Evolutionary conservation across 1,284 basidiomycete genomes (phyloP).

Genomic region (Leccinum fallax): DNA sequence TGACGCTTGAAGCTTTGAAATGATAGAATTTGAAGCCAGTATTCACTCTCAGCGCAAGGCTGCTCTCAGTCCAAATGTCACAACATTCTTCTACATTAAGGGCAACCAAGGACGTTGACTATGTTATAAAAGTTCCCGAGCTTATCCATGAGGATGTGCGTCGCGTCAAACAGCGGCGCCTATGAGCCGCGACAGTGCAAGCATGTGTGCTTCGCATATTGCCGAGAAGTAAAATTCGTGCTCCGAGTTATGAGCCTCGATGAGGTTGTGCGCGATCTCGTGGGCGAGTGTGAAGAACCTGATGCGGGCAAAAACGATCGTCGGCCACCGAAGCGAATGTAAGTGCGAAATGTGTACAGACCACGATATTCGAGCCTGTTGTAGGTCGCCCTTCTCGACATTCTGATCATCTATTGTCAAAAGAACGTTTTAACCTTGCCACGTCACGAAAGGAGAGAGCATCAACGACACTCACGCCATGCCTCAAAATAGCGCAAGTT

Average conservation of each 20-base stretch:
- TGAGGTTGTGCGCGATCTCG: constrained; percentile 87
- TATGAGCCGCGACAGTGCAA: constrained; percentile 35
- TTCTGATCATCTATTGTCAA: constrained; percentile 68
- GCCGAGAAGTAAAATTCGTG: constrained; percentile 95
- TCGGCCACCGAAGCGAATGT: neutral
- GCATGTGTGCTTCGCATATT: constrained; percentile 72
- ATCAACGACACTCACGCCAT: constrained; percentile 69
- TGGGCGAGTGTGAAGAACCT: constrained; percentile 94
- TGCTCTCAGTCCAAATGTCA: neutral
- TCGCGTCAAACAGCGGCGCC: neutral
- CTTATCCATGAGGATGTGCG: neutral
- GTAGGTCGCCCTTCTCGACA: constrained; percentile 57
- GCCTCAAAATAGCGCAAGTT: constrained; percentile 87
- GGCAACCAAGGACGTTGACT: neutral
- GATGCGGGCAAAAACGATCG: neutral
- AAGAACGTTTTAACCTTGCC: neutral
- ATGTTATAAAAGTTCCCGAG: neutral
- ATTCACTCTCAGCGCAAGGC: neutral
- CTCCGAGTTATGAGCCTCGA: constrained; percentile 77
- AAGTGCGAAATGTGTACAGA: constrained; percentile 32
- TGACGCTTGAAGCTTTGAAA: neutral
- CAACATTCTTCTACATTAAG: neutral
- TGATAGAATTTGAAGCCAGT: neutral
- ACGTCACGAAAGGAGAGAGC: neutral
- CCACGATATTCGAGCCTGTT: constrained; percentile 83